Evolutionary conservation across 768 basidiomycete genomes (phyloP).

Genomic region (Podaxis sp.): DNA sequence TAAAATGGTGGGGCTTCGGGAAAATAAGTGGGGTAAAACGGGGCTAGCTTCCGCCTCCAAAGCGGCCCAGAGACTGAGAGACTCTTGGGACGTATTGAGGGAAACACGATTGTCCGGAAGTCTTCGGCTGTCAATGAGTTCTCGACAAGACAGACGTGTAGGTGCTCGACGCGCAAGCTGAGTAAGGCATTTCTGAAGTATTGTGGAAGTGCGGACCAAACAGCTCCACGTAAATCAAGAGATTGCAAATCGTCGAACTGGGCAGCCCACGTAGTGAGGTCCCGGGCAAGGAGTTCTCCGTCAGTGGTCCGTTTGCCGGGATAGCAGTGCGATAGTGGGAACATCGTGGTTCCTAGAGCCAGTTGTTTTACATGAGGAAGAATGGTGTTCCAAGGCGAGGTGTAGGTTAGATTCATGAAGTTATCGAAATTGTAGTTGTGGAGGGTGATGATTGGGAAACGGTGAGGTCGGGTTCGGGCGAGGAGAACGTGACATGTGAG

Average conservation of each 20-base stretch:
- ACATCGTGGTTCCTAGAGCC: conserved; percentile 2
- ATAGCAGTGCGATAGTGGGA: neutral
- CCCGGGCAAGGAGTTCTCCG: neutral
- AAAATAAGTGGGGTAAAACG: neutral
- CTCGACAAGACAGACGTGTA: neutral
- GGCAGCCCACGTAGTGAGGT: conserved; percentile 4
- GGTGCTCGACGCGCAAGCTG: neutral
- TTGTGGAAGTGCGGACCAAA: neutral
- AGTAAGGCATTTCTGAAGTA: neutral
- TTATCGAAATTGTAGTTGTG: conserved; percentile 2
- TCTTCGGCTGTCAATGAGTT: neutral
- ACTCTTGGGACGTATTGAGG: neutral
- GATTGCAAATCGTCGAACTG: conserved; percentile 1
- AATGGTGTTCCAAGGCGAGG: conserved; percentile 4
- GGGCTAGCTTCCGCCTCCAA: neutral
- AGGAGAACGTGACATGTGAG: conserved; percentile 5
- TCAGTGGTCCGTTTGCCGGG: neutral
- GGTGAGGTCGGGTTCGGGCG: neutral
- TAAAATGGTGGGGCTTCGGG: neutral
- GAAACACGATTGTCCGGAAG: neutral
- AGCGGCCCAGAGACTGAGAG: neutral
- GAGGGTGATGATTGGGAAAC: conserved; percentile 9
- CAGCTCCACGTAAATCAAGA: neutral
- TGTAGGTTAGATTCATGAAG: conserved; percentile 5
- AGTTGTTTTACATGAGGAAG: conserved; percentile 1